A percentile compares a stretch with the other conserved stretches of the same genome.
These are phyloP conservation scores for Zasmidium angulare DNA, from an alignment of 2,329 filamentous ascomycete genomes.

Conservation along the genomic window DNA sequence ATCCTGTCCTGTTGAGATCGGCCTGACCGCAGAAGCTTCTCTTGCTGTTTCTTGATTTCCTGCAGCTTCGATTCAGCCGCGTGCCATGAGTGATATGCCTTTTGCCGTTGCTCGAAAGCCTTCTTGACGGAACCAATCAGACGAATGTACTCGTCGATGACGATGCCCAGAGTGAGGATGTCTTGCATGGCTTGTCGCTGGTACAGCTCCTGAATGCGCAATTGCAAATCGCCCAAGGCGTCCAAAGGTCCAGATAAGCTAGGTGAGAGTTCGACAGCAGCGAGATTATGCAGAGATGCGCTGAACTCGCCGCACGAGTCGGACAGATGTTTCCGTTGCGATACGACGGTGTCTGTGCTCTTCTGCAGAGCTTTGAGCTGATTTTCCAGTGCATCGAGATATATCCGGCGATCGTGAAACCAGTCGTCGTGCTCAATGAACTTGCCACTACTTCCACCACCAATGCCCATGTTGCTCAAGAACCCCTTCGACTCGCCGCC, in stretches of 20 bases:
- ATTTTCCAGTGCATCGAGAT: slow-evolving; percentile 88
- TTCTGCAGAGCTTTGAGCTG: slow-evolving; percentile 85
- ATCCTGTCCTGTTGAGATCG: slow-evolving; percentile 94
- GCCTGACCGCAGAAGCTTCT: slow-evolving; percentile 92
- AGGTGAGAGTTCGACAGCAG: slow-evolving; percentile 87
- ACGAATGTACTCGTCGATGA: slow-evolving; percentile 97
- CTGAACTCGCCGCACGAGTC: slow-evolving; percentile 94
- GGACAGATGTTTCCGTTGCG: slow-evolving; percentile 87
- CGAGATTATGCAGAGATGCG: slow-evolving; percentile 85
- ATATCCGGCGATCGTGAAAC: slow-evolving; percentile 96
- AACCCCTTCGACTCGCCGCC: slow-evolving; percentile 83
- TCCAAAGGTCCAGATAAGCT: slow-evolving; percentile 85
- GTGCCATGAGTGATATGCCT: slow-evolving; percentile 94
- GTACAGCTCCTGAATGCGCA: slow-evolving; percentile 92
- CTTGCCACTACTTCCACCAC: slow-evolving; percentile 70
- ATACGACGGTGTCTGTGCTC: slow-evolving; percentile 88
- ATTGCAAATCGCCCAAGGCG: slow-evolving; percentile 86
- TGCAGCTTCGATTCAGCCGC: slow-evolving; percentile 82
- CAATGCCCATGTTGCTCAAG: slow-evolving; percentile 72
- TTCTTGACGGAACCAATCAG: slow-evolving; percentile 93
- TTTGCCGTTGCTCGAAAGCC: slow-evolving; percentile 88
- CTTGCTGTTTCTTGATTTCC: slow-evolving; percentile 85
- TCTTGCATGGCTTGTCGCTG: slow-evolving; percentile 97
- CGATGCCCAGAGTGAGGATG: slow-evolving; percentile 91
- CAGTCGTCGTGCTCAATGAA: slow-evolving; percentile 99